A percentile compares a stretch with the other conserved stretches of the same genome.
Conservation (phyloP, 768 basidiomycete genomes). For the Pisolithus orientalis region DNA sequence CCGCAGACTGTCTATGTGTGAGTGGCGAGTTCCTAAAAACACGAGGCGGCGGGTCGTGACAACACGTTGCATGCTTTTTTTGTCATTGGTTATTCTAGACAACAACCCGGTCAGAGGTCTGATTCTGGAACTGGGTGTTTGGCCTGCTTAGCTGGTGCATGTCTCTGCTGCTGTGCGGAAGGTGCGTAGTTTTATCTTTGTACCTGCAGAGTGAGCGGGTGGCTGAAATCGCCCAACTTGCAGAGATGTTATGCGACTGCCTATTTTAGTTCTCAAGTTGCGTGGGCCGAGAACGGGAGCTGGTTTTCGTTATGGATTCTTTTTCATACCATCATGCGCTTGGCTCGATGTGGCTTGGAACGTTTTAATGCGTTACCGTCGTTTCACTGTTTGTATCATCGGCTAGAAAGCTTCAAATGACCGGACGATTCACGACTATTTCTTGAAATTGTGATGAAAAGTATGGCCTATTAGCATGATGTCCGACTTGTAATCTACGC, state of each 20-base stretch:
- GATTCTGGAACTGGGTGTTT: conserved; percentile 28
- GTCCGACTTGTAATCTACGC: background rate
- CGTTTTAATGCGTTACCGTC: background rate
- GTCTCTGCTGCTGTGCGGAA: conserved; percentile 47
- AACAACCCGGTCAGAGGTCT: conserved; percentile 34
- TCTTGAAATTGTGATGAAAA: background rate
- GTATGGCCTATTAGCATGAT: background rate
- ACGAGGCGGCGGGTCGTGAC: background rate
- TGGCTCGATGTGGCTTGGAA: conserved; percentile 13
- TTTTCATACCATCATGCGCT: conserved; percentile 1
- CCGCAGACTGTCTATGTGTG: conserved; percentile 82
- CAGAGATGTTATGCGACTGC: conserved; percentile 70
- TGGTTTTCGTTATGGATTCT: background rate
- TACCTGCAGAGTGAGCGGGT: conserved; percentile 26
- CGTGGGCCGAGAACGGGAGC: background rate
- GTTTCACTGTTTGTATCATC: conserved; percentile 12
- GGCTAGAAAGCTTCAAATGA: conserved; percentile 7
- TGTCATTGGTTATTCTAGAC: conserved; percentile 19
- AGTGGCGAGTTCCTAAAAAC: conserved; percentile 21
- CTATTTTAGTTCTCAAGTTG: conserved; percentile 35
- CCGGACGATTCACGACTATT: background rate
- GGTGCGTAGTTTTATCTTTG: conserved; percentile 26
- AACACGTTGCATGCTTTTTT: conserved; percentile 1
- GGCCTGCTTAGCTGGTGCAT: conserved; percentile 44
- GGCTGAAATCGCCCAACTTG: conserved; percentile 6